phyloP scores from a whole-genome alignment of 805 yeast species.

The Candida pseudofarinosa region DNA sequence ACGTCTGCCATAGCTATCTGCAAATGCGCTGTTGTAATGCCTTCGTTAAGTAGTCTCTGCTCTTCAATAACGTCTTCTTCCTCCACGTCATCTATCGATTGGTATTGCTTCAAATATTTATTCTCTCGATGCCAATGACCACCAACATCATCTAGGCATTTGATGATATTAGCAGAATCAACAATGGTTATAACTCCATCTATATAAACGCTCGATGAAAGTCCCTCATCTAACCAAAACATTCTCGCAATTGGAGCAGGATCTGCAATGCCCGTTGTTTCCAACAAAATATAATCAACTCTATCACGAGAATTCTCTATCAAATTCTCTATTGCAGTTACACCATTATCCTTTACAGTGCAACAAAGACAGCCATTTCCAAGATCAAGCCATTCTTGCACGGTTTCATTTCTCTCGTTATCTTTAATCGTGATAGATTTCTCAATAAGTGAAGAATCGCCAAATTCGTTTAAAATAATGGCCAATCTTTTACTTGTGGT shows the following conservation, averaged over 20 bases:
- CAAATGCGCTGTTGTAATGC: constrained; percentile 76
- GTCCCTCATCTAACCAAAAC: constrained; percentile 96
- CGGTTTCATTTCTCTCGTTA: constrained; percentile 42
- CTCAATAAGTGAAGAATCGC: constrained; percentile 87
- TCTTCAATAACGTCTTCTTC: constrained; percentile 29
- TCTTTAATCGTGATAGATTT: constrained; percentile 71
- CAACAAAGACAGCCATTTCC: constrained; percentile 98
- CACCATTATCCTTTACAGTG: constrained; percentile 93
- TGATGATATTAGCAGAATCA: constrained; percentile 64
- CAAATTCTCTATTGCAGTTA: constrained; percentile 85
- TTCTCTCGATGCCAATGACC: constrained; percentile 61
- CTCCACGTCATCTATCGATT: constrained; percentile 15
- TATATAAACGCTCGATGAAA: constrained; percentile 76
- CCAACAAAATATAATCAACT: constrained; percentile 88
- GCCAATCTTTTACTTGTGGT: constrained; percentile 76
- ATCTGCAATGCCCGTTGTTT: constrained; percentile 95
- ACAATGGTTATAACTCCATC: constrained; percentile 91
- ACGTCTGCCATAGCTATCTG: constrained; percentile 91
- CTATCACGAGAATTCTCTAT: constrained; percentile 64
- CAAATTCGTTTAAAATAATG: constrained; percentile 87
- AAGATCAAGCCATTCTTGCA: constrained; percentile 92
- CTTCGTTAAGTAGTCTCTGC: constrained; percentile 30
- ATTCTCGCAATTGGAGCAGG: constrained; percentile 96
- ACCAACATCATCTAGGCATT: constrained; percentile 66
- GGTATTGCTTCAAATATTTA: constrained; percentile 19